These are phyloP conservation scores for Marchantia polymorpha DNA, from an alignment of 225 moss, liverwort and hornwort genomes.

Conservation along the genomic window DNA sequence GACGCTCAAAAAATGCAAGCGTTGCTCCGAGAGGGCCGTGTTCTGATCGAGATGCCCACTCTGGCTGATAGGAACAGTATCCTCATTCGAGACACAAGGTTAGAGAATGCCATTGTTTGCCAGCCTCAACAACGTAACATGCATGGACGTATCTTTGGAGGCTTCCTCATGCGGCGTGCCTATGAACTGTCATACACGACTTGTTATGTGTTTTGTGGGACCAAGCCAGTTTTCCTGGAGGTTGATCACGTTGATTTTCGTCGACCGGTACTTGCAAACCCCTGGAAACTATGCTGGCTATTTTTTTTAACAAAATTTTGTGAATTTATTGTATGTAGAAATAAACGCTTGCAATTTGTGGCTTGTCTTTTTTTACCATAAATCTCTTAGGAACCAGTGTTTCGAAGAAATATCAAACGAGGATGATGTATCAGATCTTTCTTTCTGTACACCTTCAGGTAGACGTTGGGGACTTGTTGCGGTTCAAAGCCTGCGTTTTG, in stretches of 20 bases:
- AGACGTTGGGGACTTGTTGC: slow-evolving; percentile 89
- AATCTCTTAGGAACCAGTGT: too few species aligned
- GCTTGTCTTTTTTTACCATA: too few species aligned
- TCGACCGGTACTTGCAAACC: slow-evolving; percentile 54
- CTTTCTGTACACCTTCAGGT: slow-evolving; percentile 39
- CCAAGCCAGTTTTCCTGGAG: slow-evolving; percentile 75
- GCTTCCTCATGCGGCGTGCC: slow-evolving; percentile 90
- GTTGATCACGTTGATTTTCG: slow-evolving; percentile 96
- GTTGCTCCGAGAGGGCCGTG: slow-evolving; percentile 75
- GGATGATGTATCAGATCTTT: neutral
- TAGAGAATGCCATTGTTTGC: slow-evolving; percentile 90
- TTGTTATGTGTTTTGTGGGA: slow-evolving; percentile 86
- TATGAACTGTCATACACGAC: slow-evolving; percentile 90
- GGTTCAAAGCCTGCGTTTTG: slow-evolving; percentile 82
- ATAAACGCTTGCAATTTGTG: too few species aligned
- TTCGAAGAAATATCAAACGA: neutral
- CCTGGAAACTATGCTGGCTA: neutral
- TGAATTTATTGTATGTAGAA: neutral
- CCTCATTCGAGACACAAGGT: slow-evolving; percentile 75
- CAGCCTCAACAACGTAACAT: slow-evolving; percentile 96
- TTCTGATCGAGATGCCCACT: slow-evolving; percentile 85
- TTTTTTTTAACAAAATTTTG: neutral
- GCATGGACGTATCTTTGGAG: slow-evolving; percentile 97
- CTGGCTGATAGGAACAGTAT: slow-evolving; percentile 88
- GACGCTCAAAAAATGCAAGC: slow-evolving; percentile 59